Conservation (phyloP, 352 stramenopile species). For the Ophiocytium majus region DNA sequence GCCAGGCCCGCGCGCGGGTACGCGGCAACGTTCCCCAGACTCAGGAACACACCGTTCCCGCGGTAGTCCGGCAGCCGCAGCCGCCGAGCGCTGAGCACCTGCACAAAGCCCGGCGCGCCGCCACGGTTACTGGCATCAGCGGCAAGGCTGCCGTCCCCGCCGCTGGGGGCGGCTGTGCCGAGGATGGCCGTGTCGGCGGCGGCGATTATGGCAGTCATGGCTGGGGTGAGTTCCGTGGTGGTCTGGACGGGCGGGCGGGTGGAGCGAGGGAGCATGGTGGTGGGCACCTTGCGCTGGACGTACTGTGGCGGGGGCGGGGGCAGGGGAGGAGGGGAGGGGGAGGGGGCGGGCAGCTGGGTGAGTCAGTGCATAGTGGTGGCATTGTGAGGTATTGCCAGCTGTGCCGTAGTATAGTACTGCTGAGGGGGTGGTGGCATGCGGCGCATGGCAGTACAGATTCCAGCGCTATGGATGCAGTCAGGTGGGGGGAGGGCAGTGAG, state of each 20-base stretch:
- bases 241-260: not conserved
- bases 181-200: not conserved
- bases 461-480: not conserved
- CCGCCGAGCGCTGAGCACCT: not conserved
- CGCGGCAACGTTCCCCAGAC: not conserved
- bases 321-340: not conserved
- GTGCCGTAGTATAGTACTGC: not conserved
- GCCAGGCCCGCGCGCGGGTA: not conserved
- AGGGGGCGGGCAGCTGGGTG: not conserved
- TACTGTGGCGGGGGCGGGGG: too few relatives aligned
- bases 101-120: not conserved
- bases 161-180: not conserved
- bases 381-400: too few relatives aligned
- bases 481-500: not conserved
- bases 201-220: not conserved
- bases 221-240: not conserved
- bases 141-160: too few relatives aligned
- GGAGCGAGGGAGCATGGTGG: not conserved
- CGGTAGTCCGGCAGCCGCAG: not conserved
- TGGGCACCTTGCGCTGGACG: not conserved
- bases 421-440: not conserved
- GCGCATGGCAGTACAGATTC: not conserved
- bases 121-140: not conserved
- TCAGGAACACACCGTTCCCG: not conserved
- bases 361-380: not conserved